Percentiles rank a stretch among this genome's conserved stretches.
phyloP scores from a whole-genome alignment of 768 basidiomycete species.

The Pholiota conissans region DNA sequence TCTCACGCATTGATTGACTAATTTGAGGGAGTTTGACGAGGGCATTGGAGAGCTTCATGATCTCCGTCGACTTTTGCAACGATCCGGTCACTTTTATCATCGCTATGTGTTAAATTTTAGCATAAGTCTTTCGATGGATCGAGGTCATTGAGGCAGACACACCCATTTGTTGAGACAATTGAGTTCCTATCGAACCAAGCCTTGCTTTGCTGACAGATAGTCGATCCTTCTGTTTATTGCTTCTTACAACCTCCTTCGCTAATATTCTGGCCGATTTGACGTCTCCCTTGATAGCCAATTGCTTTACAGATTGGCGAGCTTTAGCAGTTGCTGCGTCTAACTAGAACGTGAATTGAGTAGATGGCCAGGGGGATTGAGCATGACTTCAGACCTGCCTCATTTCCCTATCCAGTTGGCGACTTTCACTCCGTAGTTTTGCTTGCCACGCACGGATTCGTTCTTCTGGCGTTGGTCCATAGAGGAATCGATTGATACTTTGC shows the following conservation, averaged over 20 bases:
- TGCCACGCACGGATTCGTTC: constrained; percentile 95
- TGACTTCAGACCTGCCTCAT: constrained; percentile 81
- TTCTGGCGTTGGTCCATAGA: constrained; percentile 96
- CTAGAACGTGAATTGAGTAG: constrained; percentile 36
- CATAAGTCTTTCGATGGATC: not conserved
- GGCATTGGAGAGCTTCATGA: constrained; percentile 97
- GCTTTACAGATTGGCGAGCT: constrained; percentile 79
- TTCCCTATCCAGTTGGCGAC: constrained; percentile 86
- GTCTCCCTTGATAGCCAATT: constrained; percentile 89
- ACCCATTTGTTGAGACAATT: constrained; percentile 93
- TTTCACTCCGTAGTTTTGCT: constrained; percentile 76
- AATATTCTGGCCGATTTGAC: constrained; percentile 90
- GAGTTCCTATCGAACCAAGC: constrained; percentile 85
- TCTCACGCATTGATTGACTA: constrained; percentile 90
- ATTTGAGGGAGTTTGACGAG: constrained; percentile 92
- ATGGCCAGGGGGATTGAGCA: constrained; percentile 15
- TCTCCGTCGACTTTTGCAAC: constrained; percentile 96
- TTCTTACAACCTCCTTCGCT: constrained; percentile 92
- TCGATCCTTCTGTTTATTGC: constrained; percentile 91
- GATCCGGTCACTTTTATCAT: constrained; percentile 98
- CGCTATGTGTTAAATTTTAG: constrained; percentile 45
- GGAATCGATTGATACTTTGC: constrained; percentile 88
- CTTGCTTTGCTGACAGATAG: constrained; percentile 91
- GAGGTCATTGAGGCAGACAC: constrained; percentile 24
- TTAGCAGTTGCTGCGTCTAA: constrained; percentile 83